A percentile compares a stretch with the other conserved stretches of the same genome.
Evolutionary conservation across 1,284 basidiomycete genomes (phyloP).

Genomic region (Prillingera fragicola): DNA sequence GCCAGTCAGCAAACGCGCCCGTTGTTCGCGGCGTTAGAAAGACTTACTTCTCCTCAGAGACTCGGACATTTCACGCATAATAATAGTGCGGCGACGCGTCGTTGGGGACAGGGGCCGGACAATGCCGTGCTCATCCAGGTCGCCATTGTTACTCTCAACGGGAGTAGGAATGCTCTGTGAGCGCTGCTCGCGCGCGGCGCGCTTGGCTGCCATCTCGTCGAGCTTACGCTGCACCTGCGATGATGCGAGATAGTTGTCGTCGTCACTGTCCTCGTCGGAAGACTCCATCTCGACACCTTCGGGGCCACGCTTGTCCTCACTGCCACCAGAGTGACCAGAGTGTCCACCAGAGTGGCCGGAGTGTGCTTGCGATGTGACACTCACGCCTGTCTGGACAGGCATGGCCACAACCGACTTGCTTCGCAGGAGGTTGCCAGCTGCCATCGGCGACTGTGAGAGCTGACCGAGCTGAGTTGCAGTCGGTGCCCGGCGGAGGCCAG

Average conservation of each 20-base stretch:
- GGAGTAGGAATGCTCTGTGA: neutral
- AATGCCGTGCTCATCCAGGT: conserved; percentile 26
- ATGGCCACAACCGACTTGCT: conserved; percentile 43
- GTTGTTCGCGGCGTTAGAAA: neutral
- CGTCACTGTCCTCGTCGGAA: conserved; percentile 34
- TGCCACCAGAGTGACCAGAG: conserved; percentile 6
- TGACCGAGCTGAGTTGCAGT: conserved; percentile 30
- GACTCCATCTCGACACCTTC: conserved; percentile 30
- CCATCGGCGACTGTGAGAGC: conserved; percentile 22
- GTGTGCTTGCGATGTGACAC: conserved; percentile 33
- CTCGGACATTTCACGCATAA: conserved; percentile 45
- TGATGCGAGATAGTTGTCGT: conserved; percentile 34
- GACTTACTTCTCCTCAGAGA: conserved; percentile 41
- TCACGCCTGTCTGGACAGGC: conserved; percentile 41
- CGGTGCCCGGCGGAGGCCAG: conserved; percentile 26
- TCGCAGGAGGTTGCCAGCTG: conserved; percentile 24
- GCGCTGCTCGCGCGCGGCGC: conserved; percentile 12
- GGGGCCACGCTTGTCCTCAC: conserved; percentile 11
- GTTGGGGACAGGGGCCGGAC: conserved; percentile 37
- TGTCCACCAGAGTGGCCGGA: conserved; percentile 4
- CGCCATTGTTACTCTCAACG: neutral
- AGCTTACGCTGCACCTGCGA: conserved; percentile 35
- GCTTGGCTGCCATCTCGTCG: conserved; percentile 30
- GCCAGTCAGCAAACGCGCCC: neutral
- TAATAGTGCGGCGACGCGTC: conserved; percentile 36